These are phyloP conservation scores for Picea glauca DNA, from an alignment of 75 land plant species.

Conservation along the genomic window DNA sequence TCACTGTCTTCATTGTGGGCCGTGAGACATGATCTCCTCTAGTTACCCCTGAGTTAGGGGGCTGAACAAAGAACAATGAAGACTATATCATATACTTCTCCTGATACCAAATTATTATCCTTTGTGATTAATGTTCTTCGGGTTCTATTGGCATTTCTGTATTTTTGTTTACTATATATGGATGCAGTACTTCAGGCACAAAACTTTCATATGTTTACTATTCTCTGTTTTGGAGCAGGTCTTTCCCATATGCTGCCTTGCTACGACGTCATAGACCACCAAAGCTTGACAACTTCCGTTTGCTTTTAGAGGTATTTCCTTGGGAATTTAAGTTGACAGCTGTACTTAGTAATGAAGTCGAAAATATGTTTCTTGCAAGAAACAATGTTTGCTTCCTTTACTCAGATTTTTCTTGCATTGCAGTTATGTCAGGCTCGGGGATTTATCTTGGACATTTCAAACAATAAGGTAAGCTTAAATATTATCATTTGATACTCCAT, in stretches of 20 bases:
- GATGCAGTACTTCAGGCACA: too few species aligned
- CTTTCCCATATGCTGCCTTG: conserved; percentile 18
- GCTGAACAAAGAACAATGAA: too few species aligned
- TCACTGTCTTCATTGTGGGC: too few species aligned
- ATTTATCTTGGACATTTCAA: conserved; percentile 18
- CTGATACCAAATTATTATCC: too few species aligned
- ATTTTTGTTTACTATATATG: too few species aligned
- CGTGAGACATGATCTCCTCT: too few species aligned
- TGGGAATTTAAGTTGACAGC: background rate
- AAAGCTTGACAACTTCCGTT: conserved; percentile 16
- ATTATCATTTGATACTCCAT: conserved; percentile 1
- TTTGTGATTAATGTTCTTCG: too few species aligned
- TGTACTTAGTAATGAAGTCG: background rate
- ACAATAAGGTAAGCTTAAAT: conserved; percentile 15
- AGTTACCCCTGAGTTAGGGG: too few species aligned
- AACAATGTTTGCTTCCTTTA: background rate
- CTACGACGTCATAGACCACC: conserved; percentile 19
- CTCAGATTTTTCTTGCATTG: background rate
- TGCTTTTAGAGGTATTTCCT: conserved; percentile 16
- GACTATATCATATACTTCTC: too few species aligned
- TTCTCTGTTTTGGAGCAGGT: background rate
- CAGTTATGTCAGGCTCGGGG: conserved; percentile 25
- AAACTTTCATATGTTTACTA: too few species aligned
- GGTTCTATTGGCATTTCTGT: too few species aligned
- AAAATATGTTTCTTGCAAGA: background rate